Conservation (phyloP, 495 filamentous ascomycete species). For the Thermothielavioides terrestris region DNA sequence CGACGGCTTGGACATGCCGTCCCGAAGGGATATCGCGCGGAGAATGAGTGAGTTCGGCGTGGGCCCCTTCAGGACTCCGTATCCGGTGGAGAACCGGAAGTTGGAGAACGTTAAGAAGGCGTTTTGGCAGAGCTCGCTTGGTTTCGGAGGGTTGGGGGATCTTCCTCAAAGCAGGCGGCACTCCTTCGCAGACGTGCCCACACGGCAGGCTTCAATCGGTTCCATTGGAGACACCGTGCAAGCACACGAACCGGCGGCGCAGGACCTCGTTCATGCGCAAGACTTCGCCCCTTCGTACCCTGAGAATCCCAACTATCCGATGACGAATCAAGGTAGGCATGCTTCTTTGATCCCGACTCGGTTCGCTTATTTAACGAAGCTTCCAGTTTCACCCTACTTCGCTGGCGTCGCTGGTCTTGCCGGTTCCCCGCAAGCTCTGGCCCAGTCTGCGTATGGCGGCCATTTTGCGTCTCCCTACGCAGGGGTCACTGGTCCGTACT, state of each 20-base stretch:
- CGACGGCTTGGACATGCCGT: constrained; percentile 44
- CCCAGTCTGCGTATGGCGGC: constrained; percentile 30
- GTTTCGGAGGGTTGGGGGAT: constrained; percentile 63
- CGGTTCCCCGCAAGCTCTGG: constrained; percentile 31
- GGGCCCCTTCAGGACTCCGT: constrained; percentile 47
- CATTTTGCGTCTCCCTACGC: constrained; percentile 34
- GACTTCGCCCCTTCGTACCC: constrained; percentile 27
- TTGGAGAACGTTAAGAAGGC: constrained; percentile 71
- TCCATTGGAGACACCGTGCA: constrained; percentile 49
- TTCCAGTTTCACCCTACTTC: constrained; percentile 43
- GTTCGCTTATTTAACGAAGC: constrained; percentile 18
- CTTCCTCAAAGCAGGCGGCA: constrained; percentile 83
- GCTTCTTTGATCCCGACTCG: background rate
- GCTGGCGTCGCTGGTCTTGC: constrained; percentile 25
- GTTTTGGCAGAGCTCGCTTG: constrained; percentile 81
- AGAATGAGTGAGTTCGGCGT: constrained; percentile 57
- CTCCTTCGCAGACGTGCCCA: constrained; percentile 79
- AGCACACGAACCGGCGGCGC: constrained; percentile 33
- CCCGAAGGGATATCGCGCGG: constrained; percentile 45
- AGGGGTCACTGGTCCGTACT: constrained; percentile 46
- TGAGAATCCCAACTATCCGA: constrained; percentile 26
- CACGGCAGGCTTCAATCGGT: constrained; percentile 61
- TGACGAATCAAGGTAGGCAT: constrained; percentile 29
- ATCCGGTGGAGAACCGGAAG: constrained; percentile 61
- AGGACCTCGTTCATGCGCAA: constrained; percentile 31